Conservation (phyloP, 1,284 basidiomycete species). For the Leucoagaricus sp. region DNA sequence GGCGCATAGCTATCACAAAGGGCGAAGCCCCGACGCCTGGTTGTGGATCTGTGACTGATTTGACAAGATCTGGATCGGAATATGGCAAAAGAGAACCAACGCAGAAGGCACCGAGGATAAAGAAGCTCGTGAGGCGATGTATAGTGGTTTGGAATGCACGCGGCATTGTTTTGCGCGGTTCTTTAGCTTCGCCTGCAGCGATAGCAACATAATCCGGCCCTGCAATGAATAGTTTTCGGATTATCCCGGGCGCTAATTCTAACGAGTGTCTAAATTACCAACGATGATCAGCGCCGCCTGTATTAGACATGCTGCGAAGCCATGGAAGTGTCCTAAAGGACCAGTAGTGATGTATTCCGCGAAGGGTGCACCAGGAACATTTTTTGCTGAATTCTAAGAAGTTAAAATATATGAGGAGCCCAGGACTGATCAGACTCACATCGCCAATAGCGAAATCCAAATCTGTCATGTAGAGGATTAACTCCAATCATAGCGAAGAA, state of each 20-base stretch:
- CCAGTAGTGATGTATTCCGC: slow-evolving; percentile 44
- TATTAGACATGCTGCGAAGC: slow-evolving; percentile 46
- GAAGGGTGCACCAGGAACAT: slow-evolving; percentile 44
- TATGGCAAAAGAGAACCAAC: slow-evolving; percentile 72
- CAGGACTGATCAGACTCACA: slow-evolving; percentile 28
- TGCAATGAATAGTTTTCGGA: background rate
- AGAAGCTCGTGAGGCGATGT: slow-evolving; percentile 50
- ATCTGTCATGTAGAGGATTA: slow-evolving; percentile 59
- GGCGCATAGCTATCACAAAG: slow-evolving; percentile 75
- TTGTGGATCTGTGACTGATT: slow-evolving; percentile 44
- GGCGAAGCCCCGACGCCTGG: slow-evolving; percentile 57
- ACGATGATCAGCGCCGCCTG: slow-evolving; percentile 49
- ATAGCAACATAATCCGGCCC: slow-evolving; percentile 49
- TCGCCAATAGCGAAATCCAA: slow-evolving; percentile 62
- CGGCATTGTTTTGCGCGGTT: slow-evolving; percentile 44
- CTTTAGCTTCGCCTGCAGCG: slow-evolving; percentile 46
- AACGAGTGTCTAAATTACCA: slow-evolving; percentile 13
- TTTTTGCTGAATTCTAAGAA: slow-evolving; percentile 28
- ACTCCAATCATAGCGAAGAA: slow-evolving; percentile 67
- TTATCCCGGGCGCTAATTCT: background rate
- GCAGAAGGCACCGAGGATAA: slow-evolving; percentile 53
- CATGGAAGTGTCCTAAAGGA: slow-evolving; percentile 43
- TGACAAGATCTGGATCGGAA: slow-evolving; percentile 53
- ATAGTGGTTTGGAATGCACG: slow-evolving; percentile 43
- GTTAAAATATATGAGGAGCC: background rate